phyloP scores from a whole-genome alignment of 2,329 filamentous ascomycete species.

The Scytalidium lignicola region DNA sequence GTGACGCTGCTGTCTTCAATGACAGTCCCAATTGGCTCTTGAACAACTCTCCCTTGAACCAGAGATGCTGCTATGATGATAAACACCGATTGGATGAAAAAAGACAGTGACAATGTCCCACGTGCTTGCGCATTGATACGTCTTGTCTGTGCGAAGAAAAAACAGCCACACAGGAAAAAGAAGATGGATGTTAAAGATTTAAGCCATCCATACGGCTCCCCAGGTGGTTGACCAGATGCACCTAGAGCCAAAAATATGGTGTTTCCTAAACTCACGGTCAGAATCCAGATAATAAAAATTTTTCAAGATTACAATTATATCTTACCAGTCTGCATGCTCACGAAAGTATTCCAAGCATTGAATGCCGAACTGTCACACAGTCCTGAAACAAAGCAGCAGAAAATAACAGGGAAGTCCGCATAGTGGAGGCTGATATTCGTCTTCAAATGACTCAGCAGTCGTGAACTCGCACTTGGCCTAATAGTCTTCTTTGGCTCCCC shows the following conservation, averaged over 20 bases:
- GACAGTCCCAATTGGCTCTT: constrained; percentile 33
- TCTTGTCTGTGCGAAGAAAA: constrained; percentile 36
- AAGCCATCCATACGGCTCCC: constrained; percentile 47
- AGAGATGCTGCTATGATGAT: constrained; percentile 49
- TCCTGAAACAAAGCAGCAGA: constrained; percentile 40
- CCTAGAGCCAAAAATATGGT: constrained; percentile 59
- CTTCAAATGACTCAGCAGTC: constrained; percentile 14
- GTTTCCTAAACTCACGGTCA: constrained; percentile 40
- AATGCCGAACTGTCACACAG: constrained; percentile 42
- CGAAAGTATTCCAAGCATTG: constrained; percentile 43
- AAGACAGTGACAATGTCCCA: constrained; percentile 41
- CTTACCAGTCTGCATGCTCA: constrained; percentile 47
- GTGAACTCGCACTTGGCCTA: neutral
- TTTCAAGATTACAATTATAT: neutral
- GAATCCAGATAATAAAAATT: neutral
- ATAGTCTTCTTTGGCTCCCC: neutral
- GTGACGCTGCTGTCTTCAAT: constrained; percentile 20
- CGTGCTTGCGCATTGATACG: constrained; percentile 33
- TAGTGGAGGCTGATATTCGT: constrained; percentile 24
- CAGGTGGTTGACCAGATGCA: constrained; percentile 44
- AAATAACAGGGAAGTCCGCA: constrained; percentile 32
- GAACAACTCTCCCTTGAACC: constrained; percentile 40
- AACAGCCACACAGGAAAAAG: constrained; percentile 49
- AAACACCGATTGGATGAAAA: constrained; percentile 45
- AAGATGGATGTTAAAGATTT: constrained; percentile 48